Conservation (phyloP, 495 filamentous ascomycete genomes). For the Chaetomium fimeti region DNA sequence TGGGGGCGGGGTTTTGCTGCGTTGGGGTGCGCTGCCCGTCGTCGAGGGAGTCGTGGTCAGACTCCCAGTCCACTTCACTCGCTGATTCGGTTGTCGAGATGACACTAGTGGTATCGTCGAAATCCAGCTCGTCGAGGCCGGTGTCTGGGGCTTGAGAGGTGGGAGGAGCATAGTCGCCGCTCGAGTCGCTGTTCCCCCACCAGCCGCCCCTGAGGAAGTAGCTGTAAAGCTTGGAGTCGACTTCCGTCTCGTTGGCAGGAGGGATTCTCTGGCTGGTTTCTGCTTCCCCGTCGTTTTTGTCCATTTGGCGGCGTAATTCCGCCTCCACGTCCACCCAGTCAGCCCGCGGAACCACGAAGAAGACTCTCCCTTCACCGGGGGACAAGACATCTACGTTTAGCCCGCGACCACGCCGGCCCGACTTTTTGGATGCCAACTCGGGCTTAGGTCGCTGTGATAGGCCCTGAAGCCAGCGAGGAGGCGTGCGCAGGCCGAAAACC, state of each 20-base stretch:
- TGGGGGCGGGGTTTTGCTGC: constrained; percentile 32
- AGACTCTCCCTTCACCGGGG: constrained; percentile 46
- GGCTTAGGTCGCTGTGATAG: constrained; percentile 48
- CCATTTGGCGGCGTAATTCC: constrained; percentile 62
- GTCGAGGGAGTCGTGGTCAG: constrained; percentile 37
- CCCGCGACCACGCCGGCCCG: constrained; percentile 25
- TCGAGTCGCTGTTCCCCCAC: constrained; percentile 77
- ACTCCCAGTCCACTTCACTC: constrained; percentile 57
- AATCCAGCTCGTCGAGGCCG: constrained; percentile 50
- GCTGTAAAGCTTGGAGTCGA: constrained; percentile 70
- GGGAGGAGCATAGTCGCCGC: constrained; percentile 62
- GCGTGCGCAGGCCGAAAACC: constrained; percentile 59
- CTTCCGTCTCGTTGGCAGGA: constrained; percentile 56
- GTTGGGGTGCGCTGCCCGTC: constrained; percentile 79
- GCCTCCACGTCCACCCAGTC: constrained; percentile 73
- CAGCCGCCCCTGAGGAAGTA: constrained; percentile 80
- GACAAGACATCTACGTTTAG: constrained; percentile 24
- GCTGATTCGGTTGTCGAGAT: constrained; percentile 55
- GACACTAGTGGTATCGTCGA: constrained; percentile 79
- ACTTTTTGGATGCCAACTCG: constrained; percentile 43
- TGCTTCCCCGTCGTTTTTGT: constrained; percentile 22
- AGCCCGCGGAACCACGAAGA: constrained; percentile 55
- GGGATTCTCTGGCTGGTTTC: constrained; percentile 10
- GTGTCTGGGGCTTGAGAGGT: not conserved
- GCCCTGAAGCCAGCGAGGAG: constrained; percentile 62